Percentiles rank a stretch among this genome's conserved stretches.
phyloP scores from a whole-genome alignment of 2,329 filamentous ascomycete species.

The Myotisia sp. region DNA sequence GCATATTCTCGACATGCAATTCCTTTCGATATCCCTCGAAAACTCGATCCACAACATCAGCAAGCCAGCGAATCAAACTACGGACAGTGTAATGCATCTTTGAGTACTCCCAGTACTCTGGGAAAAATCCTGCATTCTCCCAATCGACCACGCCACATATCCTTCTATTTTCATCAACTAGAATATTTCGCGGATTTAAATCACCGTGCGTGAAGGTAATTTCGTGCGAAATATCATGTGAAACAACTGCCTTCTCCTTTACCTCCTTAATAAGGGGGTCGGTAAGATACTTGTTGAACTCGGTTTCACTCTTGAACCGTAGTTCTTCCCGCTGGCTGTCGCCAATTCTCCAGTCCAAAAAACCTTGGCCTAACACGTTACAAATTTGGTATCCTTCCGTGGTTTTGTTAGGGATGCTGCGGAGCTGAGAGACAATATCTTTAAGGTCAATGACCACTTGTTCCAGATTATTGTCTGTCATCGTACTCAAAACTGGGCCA shows the following conservation, averaged over 20 bases:
- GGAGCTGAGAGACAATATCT: conserved; percentile 8
- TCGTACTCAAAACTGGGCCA: conserved; percentile 6
- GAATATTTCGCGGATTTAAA: conserved; percentile 18
- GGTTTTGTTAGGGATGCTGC: conserved; percentile 2
- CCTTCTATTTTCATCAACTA: conserved; percentile 16
- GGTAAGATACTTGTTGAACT: conserved; percentile 12
- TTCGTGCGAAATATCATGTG: conserved; percentile 12
- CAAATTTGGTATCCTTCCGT: conserved; percentile 9
- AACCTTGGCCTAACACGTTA: conserved; percentile 8
- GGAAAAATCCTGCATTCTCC: conserved; percentile 20
- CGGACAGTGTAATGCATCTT: conserved; percentile 13
- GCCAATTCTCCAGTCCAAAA: conserved; percentile 11
- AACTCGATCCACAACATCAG: conserved; percentile 11
- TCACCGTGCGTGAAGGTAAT: conserved; percentile 20
- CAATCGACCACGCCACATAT: conserved; percentile 19
- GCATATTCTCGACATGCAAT: conserved; percentile 11
- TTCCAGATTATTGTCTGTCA: conserved; percentile 11
- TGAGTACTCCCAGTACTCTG: conserved; percentile 21
- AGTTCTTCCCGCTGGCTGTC: conserved; percentile 11
- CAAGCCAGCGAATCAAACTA: conserved; percentile 9
- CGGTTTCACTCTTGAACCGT: conserved; percentile 9
- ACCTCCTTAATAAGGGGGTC: conserved; percentile 9
- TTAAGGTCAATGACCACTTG: conserved; percentile 10
- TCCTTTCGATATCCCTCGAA: conserved; percentile 12
- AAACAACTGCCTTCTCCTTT: conserved; percentile 6